Conservation (phyloP, 441 rosid genomes). For the Kokia cookei region DNA sequence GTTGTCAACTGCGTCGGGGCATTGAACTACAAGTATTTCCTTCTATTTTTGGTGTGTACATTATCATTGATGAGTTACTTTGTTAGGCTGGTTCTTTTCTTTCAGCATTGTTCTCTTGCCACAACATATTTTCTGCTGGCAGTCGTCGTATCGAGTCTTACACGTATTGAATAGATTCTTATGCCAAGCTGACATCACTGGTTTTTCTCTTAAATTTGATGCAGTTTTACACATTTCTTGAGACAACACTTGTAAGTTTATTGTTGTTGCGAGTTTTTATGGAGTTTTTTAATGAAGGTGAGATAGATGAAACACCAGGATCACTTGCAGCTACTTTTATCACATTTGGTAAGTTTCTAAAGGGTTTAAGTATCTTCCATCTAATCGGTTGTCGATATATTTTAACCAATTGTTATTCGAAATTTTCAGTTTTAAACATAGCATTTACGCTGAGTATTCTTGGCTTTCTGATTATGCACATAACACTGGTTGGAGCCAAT, state of each 20-base stretch:
- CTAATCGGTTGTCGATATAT: neutral
- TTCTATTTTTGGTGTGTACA: conserved; percentile 78
- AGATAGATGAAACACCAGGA: conserved; percentile 65
- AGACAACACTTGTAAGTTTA: conserved; percentile 67
- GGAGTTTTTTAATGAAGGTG: conserved; percentile 70
- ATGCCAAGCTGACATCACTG: neutral
- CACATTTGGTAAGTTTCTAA: conserved; percentile 47
- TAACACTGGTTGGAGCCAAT: conserved; percentile 53
- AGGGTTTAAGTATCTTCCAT: neutral
- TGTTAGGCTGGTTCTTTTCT: neutral
- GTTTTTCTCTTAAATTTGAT: conserved; percentile 12
- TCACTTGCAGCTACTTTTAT: conserved; percentile 62
- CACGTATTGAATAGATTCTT: neutral
- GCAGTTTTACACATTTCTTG: conserved; percentile 93
- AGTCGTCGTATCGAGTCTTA: neutral
- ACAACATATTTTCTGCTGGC: neutral
- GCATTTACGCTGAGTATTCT: conserved; percentile 76
- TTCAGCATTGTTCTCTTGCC: neutral
- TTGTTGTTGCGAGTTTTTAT: conserved; percentile 60
- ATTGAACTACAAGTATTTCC: conserved; percentile 82
- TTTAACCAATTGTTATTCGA: conserved; percentile 2
- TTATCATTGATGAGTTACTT: neutral
- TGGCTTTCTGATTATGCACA: conserved; percentile 87
- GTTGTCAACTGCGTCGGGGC: conserved; percentile 96
- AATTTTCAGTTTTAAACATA: conserved; percentile 64